These are phyloP conservation scores for Plantago coronopus DNA, from an alignment of 305 asterid genomes.

Conservation along the genomic window DNA sequence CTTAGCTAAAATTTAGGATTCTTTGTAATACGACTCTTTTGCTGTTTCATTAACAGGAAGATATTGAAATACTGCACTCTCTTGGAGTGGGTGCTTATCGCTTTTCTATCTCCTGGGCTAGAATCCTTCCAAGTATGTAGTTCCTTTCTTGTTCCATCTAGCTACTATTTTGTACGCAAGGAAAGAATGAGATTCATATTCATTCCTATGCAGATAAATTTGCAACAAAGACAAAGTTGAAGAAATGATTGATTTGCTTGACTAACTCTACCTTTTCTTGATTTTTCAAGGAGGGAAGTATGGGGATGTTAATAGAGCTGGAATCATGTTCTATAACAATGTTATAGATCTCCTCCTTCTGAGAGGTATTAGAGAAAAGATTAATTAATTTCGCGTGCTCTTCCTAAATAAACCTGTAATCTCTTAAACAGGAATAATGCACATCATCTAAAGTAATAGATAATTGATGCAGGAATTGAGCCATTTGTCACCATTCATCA, in stretches of 20 bases:
- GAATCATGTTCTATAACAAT: constrained; percentile 50
- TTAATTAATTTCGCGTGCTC: neutral
- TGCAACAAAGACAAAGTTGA: neutral
- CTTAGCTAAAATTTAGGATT: neutral
- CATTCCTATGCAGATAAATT: neutral
- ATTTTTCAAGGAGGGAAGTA: constrained; percentile 52
- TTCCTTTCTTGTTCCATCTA: neutral
- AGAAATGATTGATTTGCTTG: neutral
- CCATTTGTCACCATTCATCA: constrained; percentile 88
- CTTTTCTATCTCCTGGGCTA: constrained; percentile 85
- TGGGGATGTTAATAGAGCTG: constrained; percentile 60
- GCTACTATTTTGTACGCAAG: neutral
- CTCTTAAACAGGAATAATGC: constrained; percentile 3
- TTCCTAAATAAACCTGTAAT: too few species aligned
- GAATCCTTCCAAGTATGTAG: constrained; percentile 80
- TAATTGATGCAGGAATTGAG: constrained; percentile 50
- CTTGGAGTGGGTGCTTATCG: constrained; percentile 76
- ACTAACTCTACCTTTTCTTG: neutral
- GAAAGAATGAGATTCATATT: neutral
- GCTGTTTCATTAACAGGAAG: constrained; percentile 46
- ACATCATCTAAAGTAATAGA: neutral
- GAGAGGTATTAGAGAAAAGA: constrained; percentile 39
- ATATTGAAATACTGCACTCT: constrained; percentile 60
- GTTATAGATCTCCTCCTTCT: constrained; percentile 55
- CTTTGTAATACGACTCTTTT: neutral